Evolutionary conservation across 2,329 filamentous ascomycete genomes (phyloP).

Genomic region (Lasiodiplodia theobromae): DNA sequence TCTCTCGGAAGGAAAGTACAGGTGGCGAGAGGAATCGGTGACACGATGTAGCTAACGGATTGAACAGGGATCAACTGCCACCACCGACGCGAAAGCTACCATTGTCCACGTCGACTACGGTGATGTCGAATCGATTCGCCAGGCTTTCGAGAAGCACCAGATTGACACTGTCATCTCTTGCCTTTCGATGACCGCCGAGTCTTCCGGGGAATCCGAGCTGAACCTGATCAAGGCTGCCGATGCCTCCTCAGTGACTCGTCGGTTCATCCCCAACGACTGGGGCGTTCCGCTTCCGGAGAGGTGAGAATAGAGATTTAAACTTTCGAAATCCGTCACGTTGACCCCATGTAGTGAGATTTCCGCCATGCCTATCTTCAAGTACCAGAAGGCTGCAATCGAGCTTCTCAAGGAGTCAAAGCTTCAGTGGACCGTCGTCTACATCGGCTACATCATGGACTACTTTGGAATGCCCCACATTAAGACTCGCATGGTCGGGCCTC

Average conservation of each 20-base stretch:
- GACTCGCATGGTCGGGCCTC: constrained; percentile 32
- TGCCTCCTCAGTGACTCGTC: constrained; percentile 45
- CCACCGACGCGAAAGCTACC: background rate
- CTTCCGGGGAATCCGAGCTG: constrained; percentile 44
- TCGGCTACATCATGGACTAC: constrained; percentile 43
- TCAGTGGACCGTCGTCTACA: constrained; percentile 38
- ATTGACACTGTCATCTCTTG: constrained; percentile 57
- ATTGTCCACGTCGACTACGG: constrained; percentile 39
- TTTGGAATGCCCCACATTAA: constrained; percentile 38
- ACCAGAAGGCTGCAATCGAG: constrained; percentile 14
- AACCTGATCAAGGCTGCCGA: constrained; percentile 56
- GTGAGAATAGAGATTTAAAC: no score
- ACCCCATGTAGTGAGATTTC: background rate
- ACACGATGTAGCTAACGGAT: background rate
- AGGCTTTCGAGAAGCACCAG: constrained; percentile 46
- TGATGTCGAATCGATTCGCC: constrained; percentile 39
- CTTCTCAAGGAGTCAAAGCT: constrained; percentile 36
- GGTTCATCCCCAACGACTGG: constrained; percentile 53
- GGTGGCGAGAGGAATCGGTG: background rate
- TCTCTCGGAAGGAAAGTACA: constrained; percentile 50
- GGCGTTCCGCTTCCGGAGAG: background rate
- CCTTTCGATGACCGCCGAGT: constrained; percentile 44
- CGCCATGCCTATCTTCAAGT: background rate
- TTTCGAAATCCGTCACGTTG: no score
- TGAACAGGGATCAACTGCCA: background rate